A percentile compares a stretch with the other conserved stretches of the same genome.
Conservation (phyloP, 1,139 yeast species). For the Yamadazyma triangularis region DNA sequence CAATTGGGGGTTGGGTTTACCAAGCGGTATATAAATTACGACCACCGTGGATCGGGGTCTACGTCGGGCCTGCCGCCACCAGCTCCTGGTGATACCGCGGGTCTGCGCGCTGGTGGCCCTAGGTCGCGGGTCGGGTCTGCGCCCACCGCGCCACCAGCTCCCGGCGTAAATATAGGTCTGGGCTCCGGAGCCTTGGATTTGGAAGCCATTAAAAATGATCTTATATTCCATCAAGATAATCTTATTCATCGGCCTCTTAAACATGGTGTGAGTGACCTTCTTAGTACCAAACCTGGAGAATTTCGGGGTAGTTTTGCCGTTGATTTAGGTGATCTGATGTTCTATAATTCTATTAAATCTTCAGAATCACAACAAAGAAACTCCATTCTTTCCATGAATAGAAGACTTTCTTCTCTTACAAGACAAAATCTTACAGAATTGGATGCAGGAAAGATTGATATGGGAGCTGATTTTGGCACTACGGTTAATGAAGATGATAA, state of each 20-base stretch:
- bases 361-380: conserved; percentile 26
- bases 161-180: no score
- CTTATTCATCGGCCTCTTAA: conserved; percentile 12
- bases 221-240: conserved; percentile 17
- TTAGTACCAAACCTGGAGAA: conserved; percentile 33
- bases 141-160: no score
- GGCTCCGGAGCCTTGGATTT: no score
- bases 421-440: conserved; percentile 24
- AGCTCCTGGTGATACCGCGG: no score
- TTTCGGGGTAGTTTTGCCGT: conserved; percentile 41
- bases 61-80: conserved; percentile 6
- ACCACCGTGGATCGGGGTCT: conserved; percentile 6
- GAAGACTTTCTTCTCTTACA: conserved; percentile 33
- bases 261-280: conserved; percentile 16
- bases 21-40: conserved; percentile 22
- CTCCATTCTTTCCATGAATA: conserved; percentile 32
- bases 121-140: no score
- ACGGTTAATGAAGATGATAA: conserved; percentile 4
- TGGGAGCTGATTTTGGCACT: conserved; percentile 36
- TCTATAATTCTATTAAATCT: conserved; percentile 34
- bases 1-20: conserved; percentile 34
- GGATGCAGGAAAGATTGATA: conserved; percentile 31
- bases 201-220: conserved; percentile 25
- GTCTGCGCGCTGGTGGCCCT: no score
- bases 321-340: conserved; percentile 38